These are phyloP conservation scores for Aspergillus leporis DNA, from an alignment of 495 filamentous ascomycete genomes.

Conservation along the genomic window DNA sequence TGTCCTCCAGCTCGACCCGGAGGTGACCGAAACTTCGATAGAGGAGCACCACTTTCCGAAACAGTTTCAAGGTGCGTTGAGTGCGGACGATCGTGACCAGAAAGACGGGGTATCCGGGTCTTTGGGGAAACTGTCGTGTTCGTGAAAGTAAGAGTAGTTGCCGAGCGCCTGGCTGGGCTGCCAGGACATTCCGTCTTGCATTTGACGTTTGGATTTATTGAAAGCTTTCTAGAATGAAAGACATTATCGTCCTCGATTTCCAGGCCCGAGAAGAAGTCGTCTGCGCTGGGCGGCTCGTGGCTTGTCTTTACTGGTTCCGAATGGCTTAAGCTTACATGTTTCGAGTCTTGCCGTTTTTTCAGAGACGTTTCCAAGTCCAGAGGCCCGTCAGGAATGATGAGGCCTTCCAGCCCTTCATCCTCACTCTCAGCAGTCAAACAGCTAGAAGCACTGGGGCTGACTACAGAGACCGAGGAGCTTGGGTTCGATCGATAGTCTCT, in stretches of 20 bases:
- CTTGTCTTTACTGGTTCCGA: conserved; percentile 31
- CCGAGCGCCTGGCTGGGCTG: conserved; percentile 70
- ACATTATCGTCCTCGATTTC: conserved; percentile 83
- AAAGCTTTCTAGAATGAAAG: conserved; percentile 75
- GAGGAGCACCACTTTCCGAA: conserved; percentile 81
- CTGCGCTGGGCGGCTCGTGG: conserved; percentile 49
- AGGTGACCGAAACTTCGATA: conserved; percentile 57
- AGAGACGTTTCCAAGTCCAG: conserved; percentile 77
- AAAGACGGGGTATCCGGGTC: conserved; percentile 64
- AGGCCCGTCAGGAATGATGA: conserved; percentile 79
- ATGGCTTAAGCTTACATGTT: conserved; percentile 39
- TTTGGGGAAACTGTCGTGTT: conserved; percentile 55
- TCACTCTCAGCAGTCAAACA: conserved; percentile 92
- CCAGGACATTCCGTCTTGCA: conserved; percentile 67
- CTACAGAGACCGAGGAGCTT: conserved; percentile 81
- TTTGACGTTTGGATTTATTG: conserved; percentile 92
- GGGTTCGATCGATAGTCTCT: conserved; percentile 74
- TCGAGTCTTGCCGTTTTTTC: conserved; percentile 62
- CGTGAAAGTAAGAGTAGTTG: conserved; percentile 88
- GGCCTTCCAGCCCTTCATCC: conserved; percentile 83
- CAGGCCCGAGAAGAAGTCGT: conserved; percentile 85
- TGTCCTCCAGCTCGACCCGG: conserved; percentile 65
- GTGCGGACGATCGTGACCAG: conserved; percentile 61
- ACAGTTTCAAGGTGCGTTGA: conserved; percentile 85
- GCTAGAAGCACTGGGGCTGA: conserved; percentile 89